Evolutionary conservation across 2,329 filamentous ascomycete species (phyloP).

Genomic region (Drechslera avenae): DNA sequence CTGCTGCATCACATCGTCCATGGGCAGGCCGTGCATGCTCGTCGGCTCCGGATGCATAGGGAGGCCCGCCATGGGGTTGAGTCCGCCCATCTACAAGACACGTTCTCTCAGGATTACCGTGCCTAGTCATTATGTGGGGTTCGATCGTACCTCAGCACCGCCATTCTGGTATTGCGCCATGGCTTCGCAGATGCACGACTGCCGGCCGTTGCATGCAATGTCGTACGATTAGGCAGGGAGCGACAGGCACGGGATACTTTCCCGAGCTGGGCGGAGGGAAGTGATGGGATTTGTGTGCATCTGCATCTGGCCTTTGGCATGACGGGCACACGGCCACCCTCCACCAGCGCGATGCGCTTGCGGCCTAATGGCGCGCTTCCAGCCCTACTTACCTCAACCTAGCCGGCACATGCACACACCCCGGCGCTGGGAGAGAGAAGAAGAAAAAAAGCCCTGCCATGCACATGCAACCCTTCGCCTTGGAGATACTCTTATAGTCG

Average conservation of each 20-base stretch:
- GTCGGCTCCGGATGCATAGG: constrained; percentile 31
- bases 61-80: constrained; percentile 29
- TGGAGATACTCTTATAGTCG: too few relatives aligned
- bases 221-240: constrained; percentile 1
- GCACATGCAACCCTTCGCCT: too few relatives aligned
- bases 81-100: constrained; percentile 35
- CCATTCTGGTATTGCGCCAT: constrained; percentile 46
- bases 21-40: constrained; percentile 44
- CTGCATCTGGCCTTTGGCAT: constrained; percentile 8
- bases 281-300: constrained; percentile 12
- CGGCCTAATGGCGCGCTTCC: background rate
- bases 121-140: constrained; percentile 14
- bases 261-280: constrained; percentile 5
- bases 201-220: background rate
- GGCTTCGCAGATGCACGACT: constrained; percentile 18
- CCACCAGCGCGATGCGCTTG: constrained; percentile 7
- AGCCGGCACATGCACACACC: too few relatives aligned
- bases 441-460: too few relatives aligned
- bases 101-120: constrained; percentile 26
- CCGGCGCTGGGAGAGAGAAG: too few relatives aligned
- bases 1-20: constrained; percentile 54
- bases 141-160: constrained; percentile 40
- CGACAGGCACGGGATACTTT: constrained; percentile 12
- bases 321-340: constrained; percentile 1
- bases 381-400: background rate